Evolutionary conservation across 2,329 filamentous ascomycete genomes (phyloP).

Genomic region (Triangularia setosa): DNA sequence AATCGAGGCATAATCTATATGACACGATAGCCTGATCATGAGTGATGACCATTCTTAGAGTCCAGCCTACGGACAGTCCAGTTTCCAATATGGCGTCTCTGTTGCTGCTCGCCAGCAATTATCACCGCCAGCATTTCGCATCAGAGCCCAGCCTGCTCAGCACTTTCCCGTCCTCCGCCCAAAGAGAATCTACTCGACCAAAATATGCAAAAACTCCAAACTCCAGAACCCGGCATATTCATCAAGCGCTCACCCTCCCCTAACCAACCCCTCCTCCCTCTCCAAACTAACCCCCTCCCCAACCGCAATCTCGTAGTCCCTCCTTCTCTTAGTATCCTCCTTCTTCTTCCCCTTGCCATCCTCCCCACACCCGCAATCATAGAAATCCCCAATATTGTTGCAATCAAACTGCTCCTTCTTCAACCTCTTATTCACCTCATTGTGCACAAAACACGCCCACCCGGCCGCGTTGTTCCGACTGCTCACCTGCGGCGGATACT

Average conservation of each 20-base stretch:
- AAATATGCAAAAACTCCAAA: not conserved
- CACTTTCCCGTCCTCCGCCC: not conserved
- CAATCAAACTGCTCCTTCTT: conserved; percentile 63
- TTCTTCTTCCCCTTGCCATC: conserved; percentile 48
- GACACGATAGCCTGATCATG: not conserved
- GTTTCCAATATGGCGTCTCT: not conserved
- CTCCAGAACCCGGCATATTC: not conserved
- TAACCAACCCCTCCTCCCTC: conserved; percentile 26
- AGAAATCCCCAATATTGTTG: conserved; percentile 64
- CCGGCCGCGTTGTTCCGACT: conserved; percentile 60
- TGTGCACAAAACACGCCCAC: conserved; percentile 67
- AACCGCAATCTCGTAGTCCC: conserved; percentile 9
- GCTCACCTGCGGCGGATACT: conserved; percentile 63
- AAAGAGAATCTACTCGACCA: not conserved
- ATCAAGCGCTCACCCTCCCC: conserved; percentile 20
- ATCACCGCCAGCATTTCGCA: no score
- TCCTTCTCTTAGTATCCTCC: conserved; percentile 15
- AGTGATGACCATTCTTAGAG: not conserved
- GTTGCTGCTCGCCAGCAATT: not conserved
- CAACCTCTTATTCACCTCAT: conserved; percentile 61
- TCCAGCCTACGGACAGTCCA: not conserved
- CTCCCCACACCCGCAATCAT: conserved; percentile 69
- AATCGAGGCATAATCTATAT: not conserved
- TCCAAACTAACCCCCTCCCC: conserved; percentile 15
- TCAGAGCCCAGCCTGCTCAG: not conserved